Conservation (phyloP, 306 rosid species). For the Hippophae gyantsensis region DNA sequence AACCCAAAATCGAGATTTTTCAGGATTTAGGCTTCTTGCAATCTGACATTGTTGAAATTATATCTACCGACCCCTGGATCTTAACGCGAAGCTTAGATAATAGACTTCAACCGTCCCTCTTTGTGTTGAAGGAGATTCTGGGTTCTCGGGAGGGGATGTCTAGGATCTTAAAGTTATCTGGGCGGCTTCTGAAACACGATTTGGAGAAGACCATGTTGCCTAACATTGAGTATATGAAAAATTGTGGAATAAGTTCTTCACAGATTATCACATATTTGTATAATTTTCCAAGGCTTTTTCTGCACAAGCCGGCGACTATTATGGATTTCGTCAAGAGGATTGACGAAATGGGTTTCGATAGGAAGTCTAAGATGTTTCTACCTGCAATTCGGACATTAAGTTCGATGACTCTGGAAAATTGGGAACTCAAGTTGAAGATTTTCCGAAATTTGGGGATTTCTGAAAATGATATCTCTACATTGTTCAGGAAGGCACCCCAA, state of each 20-base stretch:
- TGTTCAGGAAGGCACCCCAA: constrained; percentile 19
- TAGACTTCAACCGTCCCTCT: constrained; percentile 12
- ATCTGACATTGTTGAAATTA: constrained; percentile 18
- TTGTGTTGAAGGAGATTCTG: constrained; percentile 20
- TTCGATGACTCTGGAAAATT: constrained; percentile 22
- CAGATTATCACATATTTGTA: constrained; percentile 10
- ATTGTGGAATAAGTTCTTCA: constrained; percentile 18
- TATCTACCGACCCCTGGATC: constrained; percentile 25
- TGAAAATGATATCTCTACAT: constrained; percentile 11
- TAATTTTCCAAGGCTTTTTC: constrained; percentile 18
- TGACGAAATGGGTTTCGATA: constrained; percentile 28
- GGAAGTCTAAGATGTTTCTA: constrained; percentile 23
- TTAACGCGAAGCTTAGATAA: constrained; percentile 8
- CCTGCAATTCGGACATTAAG: constrained; percentile 20
- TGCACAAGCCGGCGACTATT: constrained; percentile 19
- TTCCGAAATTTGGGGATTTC: constrained; percentile 23
- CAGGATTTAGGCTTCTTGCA: constrained; percentile 22
- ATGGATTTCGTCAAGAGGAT: constrained; percentile 17
- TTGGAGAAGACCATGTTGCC: constrained; percentile 26
- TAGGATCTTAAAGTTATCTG: constrained; percentile 17
- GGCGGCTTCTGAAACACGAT: constrained; percentile 18
- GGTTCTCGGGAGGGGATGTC: constrained; percentile 16
- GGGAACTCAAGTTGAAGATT: constrained; percentile 24
- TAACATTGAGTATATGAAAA: constrained; percentile 19
- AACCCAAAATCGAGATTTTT: constrained; percentile 31